These are phyloP conservation scores for Penicillium ucsense DNA, from an alignment of 495 filamentous ascomycete genomes.

Conservation along the genomic window DNA sequence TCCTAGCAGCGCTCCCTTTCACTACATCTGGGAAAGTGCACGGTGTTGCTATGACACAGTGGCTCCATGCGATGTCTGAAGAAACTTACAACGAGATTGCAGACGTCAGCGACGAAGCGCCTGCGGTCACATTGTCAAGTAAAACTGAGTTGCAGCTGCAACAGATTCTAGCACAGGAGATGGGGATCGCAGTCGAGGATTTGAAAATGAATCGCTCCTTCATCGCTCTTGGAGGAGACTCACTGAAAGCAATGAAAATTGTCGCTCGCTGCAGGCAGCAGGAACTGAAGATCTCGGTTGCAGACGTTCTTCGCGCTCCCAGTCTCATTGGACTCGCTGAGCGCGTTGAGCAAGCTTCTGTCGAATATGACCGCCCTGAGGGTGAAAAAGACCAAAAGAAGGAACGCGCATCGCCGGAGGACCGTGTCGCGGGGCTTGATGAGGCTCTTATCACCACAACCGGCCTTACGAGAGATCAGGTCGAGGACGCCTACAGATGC, in stretches of 20 bases:
- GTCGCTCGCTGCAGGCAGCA: background rate
- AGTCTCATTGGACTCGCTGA: background rate
- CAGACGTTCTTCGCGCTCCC: background rate
- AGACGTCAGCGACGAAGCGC: background rate
- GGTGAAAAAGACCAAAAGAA: background rate
- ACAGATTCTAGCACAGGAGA: background rate
- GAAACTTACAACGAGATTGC: background rate
- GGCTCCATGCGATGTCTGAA: background rate
- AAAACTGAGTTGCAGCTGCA: background rate
- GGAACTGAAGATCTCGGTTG: background rate
- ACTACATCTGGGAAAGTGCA: background rate
- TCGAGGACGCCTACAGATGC: slow-evolving; percentile 44
- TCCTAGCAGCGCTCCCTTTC: background rate
- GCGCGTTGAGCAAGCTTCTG: background rate
- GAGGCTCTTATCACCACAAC: background rate
- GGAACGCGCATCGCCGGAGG: background rate
- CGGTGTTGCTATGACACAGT: background rate
- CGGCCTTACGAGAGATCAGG: background rate
- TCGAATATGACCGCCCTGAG: background rate
- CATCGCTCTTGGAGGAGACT: background rate
- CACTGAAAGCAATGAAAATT: background rate
- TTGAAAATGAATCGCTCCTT: background rate
- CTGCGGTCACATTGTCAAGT: background rate
- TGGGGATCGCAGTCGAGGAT: background rate
- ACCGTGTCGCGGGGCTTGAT: background rate